These are phyloP conservation scores for Pseudogymnoascus sp. DNA, from an alignment of 2,329 filamentous ascomycete species.

Conservation along the genomic window DNA sequence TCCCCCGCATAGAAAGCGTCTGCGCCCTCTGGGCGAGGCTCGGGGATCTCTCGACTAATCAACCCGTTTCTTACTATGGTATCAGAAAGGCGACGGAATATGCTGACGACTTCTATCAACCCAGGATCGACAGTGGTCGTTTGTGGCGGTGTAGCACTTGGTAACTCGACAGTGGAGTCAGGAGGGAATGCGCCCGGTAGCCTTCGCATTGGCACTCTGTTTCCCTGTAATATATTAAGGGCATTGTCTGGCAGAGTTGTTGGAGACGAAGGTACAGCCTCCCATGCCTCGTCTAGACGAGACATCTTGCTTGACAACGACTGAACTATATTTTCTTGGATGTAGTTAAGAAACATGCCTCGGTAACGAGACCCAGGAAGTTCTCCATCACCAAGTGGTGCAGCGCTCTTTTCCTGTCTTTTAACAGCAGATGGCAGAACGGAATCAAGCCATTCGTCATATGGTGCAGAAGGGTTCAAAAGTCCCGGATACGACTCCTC, in stretches of 20 bases:
- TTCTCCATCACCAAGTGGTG: slow-evolving; percentile 22
- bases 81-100: slow-evolving; percentile 52
- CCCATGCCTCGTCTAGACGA: slow-evolving; percentile 10
- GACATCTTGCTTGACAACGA: slow-evolving; percentile 34
- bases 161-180: slow-evolving; percentile 25
- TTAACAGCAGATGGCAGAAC: slow-evolving; percentile 31
- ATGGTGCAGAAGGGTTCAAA: slow-evolving; percentile 49
- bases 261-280: background rate
- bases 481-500: slow-evolving; percentile 72
- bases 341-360: slow-evolving; percentile 43
- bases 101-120: slow-evolving; percentile 47
- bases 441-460: slow-evolving; percentile 39
- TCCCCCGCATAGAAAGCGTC: slow-evolving; percentile 47
- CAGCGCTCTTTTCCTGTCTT: slow-evolving; percentile 39
- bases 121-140: slow-evolving; percentile 35
- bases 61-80: slow-evolving; percentile 50
- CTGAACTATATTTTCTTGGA: slow-evolving; percentile 40
- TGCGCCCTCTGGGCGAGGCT: slow-evolving; percentile 26
- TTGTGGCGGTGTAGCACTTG: slow-evolving; percentile 23
- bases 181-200: slow-evolving; percentile 10
- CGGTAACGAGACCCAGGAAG: slow-evolving; percentile 30
- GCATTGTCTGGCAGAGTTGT: background rate
- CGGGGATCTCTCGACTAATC: slow-evolving; percentile 31
- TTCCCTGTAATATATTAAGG: background rate
- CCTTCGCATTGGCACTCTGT: background rate